Conservation (phyloP, 2,329 filamentous ascomycete genomes). For the Ceratocystis huliohia region DNA sequence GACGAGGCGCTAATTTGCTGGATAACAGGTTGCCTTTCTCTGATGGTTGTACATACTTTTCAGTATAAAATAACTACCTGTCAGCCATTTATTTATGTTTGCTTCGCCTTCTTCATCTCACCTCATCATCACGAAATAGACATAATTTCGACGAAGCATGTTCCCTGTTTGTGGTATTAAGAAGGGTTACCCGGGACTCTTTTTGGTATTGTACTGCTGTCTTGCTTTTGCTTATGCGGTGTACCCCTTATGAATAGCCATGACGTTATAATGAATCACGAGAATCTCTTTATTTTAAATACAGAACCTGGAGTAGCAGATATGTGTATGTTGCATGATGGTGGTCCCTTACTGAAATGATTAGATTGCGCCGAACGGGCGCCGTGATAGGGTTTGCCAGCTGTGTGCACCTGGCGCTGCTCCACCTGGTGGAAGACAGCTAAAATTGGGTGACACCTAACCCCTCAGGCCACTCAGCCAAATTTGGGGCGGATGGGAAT, state of each 20-base stretch:
- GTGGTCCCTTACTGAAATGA: background rate
- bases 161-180: background rate
- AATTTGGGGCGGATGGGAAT: background rate
- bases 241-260: background rate
- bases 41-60: conserved; percentile 7
- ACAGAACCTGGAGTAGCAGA: background rate
- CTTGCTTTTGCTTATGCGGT: background rate
- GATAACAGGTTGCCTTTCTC: background rate
- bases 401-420: background rate
- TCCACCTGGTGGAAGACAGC: background rate
- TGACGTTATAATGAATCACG: background rate
- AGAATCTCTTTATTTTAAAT: background rate
- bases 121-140: background rate
- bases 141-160: background rate
- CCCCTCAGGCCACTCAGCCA: background rate
- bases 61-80: background rate
- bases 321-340: background rate
- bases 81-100: background rate
- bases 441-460: background rate
- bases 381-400: background rate
- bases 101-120: background rate
- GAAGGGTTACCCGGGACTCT: background rate
- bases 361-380: background rate
- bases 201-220: background rate
- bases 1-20: background rate